These are phyloP conservation scores for Fallopia convolvulus DNA, from an alignment of 148 eudicot species.

Conservation along the genomic window DNA sequence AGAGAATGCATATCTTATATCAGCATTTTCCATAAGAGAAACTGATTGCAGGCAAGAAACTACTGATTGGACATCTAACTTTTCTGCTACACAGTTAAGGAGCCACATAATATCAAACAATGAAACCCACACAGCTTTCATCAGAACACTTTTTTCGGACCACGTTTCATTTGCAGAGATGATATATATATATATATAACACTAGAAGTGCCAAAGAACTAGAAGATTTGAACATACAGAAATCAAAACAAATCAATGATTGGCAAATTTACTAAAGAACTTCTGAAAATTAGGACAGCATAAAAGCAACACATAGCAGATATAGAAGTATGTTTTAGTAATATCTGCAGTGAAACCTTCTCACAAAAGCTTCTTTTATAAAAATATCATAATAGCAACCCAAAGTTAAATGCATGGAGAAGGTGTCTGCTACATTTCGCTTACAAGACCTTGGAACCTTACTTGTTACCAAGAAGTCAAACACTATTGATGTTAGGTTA, in stretches of 20 bases:
- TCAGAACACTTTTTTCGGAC: background rate
- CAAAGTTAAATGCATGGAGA: background rate
- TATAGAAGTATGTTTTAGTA: background rate
- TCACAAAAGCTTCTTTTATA: background rate
- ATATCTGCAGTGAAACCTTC: background rate
- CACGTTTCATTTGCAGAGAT: background rate
- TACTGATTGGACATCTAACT: background rate
- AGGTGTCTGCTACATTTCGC: background rate
- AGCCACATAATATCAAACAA: background rate
- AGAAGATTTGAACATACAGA: background rate
- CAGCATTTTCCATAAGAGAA: background rate
- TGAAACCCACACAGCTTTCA: background rate
- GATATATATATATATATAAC: background rate
- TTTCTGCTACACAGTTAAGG: background rate
- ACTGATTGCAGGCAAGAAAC: background rate
- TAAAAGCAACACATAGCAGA: background rate
- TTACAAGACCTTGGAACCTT: background rate
- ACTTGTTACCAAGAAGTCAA: background rate
- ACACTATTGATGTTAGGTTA: background rate
- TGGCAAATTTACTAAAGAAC: background rate
- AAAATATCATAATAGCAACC: background rate
- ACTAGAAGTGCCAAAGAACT: background rate
- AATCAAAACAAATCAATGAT: background rate
- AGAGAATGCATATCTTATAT: conserved; percentile 9
- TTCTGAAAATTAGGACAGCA: background rate